phyloP scores from a whole-genome alignment of 768 basidiomycete genomes.

The Postia placenta region DNA sequence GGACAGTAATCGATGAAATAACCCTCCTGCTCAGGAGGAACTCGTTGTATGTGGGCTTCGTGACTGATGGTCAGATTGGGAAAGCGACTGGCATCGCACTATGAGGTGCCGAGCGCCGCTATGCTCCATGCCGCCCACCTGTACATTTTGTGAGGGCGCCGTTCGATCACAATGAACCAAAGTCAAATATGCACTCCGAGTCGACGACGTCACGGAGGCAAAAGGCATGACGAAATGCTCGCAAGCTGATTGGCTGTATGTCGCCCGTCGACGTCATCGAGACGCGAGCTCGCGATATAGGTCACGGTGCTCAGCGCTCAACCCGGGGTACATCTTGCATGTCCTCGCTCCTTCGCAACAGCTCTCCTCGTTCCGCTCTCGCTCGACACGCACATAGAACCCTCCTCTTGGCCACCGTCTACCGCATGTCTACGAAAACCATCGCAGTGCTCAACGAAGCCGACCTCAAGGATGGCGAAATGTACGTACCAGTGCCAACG shows the following conservation, averaged over 20 bases:
- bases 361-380: not conserved
- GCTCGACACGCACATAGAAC: not conserved
- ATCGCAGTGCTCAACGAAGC: constrained; percentile 42
- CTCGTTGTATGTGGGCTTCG: too few relatives aligned
- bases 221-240: too few relatives aligned
- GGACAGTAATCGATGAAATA: not conserved
- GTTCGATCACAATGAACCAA: too few relatives aligned
- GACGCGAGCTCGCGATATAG: too few relatives aligned
- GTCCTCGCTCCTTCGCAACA: not conserved
- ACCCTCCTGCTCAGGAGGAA: not conserved
- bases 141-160: too few relatives aligned
- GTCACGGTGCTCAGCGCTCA: not conserved
- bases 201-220: not conserved
- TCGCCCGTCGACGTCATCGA: not conserved
- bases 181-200: not conserved
- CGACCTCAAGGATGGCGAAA: constrained; percentile 49
- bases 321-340: not conserved
- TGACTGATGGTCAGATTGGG: too few relatives aligned
- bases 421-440: constrained; percentile 31
- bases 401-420: not conserved
- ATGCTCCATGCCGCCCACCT: too few relatives aligned
- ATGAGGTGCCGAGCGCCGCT: too few relatives aligned
- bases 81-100: too few relatives aligned
- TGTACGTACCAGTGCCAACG: too few relatives aligned
- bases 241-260: too few relatives aligned